Conservation (phyloP, 768 basidiomycete species). For the Calvatia gigantea region DNA sequence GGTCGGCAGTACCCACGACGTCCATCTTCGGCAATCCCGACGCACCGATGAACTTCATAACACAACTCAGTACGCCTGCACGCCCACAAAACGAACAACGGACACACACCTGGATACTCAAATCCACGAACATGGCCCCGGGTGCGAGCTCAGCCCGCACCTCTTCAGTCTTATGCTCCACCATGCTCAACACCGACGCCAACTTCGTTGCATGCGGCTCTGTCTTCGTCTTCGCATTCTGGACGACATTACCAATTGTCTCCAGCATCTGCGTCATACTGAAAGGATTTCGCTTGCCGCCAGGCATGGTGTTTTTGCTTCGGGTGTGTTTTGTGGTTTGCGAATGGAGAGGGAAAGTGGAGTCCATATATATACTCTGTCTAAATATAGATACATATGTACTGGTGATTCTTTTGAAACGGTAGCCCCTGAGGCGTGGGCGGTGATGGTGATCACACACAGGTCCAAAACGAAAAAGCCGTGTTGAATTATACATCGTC, state of each 20-base stretch:
- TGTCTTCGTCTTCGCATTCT: constrained; percentile 28
- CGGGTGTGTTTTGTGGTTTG: neutral
- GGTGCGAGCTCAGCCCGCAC: constrained; percentile 25
- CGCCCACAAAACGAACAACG: neutral
- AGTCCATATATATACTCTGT: too few relatives aligned
- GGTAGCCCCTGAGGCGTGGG: neutral
- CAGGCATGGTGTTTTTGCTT: constrained; percentile 4
- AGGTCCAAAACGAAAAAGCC: too few relatives aligned
- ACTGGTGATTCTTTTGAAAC: neutral
- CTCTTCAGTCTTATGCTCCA: constrained; percentile 22
- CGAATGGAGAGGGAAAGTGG: neutral
- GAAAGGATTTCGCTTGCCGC: constrained; percentile 5
- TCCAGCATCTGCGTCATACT: constrained; percentile 15
- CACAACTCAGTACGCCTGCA: constrained; percentile 1
- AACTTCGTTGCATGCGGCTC: constrained; percentile 20
- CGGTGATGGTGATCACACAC: too few relatives aligned
- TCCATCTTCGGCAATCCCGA: constrained; percentile 69
- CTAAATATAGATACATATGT: too few relatives aligned
- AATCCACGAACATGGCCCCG: constrained; percentile 47
- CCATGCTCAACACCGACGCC: neutral
- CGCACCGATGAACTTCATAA: constrained; percentile 63
- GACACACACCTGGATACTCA: constrained; percentile 47
- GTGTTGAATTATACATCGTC: too few relatives aligned
- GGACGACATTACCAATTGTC: constrained; percentile 16
- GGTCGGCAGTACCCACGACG: constrained; percentile 59